phyloP scores from a whole-genome alignment of 2,329 filamentous ascomycete genomes.

The Exophiala alcalophila region DNA sequence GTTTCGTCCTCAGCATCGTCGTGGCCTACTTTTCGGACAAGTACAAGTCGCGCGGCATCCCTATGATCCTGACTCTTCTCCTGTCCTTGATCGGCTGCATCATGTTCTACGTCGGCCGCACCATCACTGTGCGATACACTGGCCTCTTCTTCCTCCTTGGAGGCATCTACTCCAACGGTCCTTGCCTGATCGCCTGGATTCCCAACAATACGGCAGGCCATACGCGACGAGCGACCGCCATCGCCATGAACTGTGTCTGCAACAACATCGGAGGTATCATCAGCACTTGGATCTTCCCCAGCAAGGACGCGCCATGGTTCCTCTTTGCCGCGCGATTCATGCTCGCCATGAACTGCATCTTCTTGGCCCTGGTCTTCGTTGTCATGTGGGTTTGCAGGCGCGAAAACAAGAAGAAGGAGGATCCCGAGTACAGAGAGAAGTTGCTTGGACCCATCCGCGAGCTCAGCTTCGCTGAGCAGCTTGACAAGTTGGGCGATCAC shows the following conservation, averaged over 20 bases:
- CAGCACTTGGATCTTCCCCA: constrained; percentile 48
- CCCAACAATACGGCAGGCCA: constrained; percentile 29
- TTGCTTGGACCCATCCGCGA: constrained; percentile 34
- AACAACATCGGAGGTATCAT: constrained; percentile 53
- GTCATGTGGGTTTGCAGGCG: background rate
- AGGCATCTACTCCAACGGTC: constrained; percentile 31
- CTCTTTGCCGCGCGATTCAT: constrained; percentile 29
- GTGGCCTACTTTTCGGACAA: constrained; percentile 37
- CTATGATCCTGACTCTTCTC: constrained; percentile 34
- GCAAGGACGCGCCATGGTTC: constrained; percentile 53
- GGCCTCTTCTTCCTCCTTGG: constrained; percentile 38
- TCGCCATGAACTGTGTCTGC: constrained; percentile 31
- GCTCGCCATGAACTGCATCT: constrained; percentile 1
- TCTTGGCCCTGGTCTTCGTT: background rate
- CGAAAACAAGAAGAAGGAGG: constrained; percentile 5
- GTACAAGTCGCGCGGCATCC: constrained; percentile 33
- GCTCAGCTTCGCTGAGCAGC: constrained; percentile 1
- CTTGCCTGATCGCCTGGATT: constrained; percentile 46
- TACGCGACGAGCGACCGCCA: constrained; percentile 35
- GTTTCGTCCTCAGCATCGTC: constrained; percentile 33
- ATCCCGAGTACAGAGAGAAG: constrained; percentile 5
- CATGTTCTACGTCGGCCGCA: constrained; percentile 35
- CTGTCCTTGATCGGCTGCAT: constrained; percentile 37
- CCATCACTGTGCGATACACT: constrained; percentile 35
- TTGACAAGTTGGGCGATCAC: background rate